These are phyloP conservation scores for Leptomonas seymouri DNA, from an alignment of 208 protist species.

Conservation along the genomic window DNA sequence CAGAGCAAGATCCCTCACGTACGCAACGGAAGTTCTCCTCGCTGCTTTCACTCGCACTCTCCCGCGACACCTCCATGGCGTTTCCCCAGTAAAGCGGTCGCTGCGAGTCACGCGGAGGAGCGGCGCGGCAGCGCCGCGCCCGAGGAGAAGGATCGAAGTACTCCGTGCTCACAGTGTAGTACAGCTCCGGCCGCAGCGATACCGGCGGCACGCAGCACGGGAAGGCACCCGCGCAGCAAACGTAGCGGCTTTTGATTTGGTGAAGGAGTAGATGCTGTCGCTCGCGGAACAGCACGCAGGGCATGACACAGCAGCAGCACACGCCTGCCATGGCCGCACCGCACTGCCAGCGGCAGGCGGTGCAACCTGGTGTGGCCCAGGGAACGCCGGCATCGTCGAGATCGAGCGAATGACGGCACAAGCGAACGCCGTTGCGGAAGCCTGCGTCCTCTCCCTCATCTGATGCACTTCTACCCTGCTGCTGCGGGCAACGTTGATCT, in stretches of 20 bases:
- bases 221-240: conserved; percentile 49
- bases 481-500: neutral
- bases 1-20: neutral
- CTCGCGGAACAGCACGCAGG: conserved; percentile 46
- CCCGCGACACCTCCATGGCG: conserved; percentile 16
- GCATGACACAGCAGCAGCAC: conserved; percentile 41
- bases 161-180: conserved; percentile 33
- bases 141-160: no score
- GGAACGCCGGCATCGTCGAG: conserved; percentile 1
- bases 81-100: conserved; percentile 9
- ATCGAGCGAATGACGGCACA: conserved; percentile 1
- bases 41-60: neutral
- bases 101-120: neutral
- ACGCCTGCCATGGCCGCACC: conserved; percentile 26
- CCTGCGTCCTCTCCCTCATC: neutral
- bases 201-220: conserved; percentile 46
- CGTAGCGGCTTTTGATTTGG: conserved; percentile 38
- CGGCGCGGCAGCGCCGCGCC: no score
- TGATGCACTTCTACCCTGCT: neutral
- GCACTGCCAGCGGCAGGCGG: conserved; percentile 31
- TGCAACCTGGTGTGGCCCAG: conserved; percentile 33
- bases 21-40: neutral
- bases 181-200: conserved; percentile 50
- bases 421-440: neutral
- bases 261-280: conserved; percentile 43